phyloP scores from a whole-genome alignment of 495 filamentous ascomycete species.

The Aspergillus kassunensis region DNA sequence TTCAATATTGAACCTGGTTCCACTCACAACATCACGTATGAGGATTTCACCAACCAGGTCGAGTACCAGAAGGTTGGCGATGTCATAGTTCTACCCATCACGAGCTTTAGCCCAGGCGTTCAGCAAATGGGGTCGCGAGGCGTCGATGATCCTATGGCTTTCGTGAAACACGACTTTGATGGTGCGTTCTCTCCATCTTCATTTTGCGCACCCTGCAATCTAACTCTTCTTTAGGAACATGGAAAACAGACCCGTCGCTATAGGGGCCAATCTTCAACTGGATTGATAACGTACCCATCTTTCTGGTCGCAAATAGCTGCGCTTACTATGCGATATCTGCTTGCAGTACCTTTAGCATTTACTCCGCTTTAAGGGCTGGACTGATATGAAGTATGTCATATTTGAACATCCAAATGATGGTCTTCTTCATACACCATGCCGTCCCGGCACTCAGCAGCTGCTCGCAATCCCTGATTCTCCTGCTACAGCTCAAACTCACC shows the following conservation, averaged over 20 bases:
- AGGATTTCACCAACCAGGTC: constrained; percentile 85
- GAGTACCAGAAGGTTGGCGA: constrained; percentile 83
- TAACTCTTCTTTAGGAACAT: constrained; percentile 54
- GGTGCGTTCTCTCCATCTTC: constrained; percentile 49
- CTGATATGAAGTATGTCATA: not conserved
- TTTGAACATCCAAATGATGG: not conserved
- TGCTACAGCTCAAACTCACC: not conserved
- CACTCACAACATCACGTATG: constrained; percentile 72
- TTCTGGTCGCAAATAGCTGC: not conserved
- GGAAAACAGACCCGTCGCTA: constrained; percentile 61
- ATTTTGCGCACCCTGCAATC: not conserved
- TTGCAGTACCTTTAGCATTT: not conserved
- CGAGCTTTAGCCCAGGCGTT: constrained; percentile 94
- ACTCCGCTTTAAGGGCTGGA: not conserved
- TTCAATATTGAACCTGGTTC: constrained; percentile 72
- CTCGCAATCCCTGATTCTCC: not conserved
- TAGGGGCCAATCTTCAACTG: not conserved
- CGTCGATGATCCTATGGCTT: constrained; percentile 91
- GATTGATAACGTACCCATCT: not conserved
- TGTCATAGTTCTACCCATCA: constrained; percentile 91
- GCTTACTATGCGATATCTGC: not conserved
- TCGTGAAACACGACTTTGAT: constrained; percentile 96
- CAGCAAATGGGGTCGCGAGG: constrained; percentile 91
- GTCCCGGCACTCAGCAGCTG: not conserved
- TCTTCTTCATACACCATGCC: not conserved